Evolutionary conservation across 2,329 filamentous ascomycete species (phyloP), one percentile per base, ranked within the genome.

Genomic region (Colletotrichum melonis): DNA sequence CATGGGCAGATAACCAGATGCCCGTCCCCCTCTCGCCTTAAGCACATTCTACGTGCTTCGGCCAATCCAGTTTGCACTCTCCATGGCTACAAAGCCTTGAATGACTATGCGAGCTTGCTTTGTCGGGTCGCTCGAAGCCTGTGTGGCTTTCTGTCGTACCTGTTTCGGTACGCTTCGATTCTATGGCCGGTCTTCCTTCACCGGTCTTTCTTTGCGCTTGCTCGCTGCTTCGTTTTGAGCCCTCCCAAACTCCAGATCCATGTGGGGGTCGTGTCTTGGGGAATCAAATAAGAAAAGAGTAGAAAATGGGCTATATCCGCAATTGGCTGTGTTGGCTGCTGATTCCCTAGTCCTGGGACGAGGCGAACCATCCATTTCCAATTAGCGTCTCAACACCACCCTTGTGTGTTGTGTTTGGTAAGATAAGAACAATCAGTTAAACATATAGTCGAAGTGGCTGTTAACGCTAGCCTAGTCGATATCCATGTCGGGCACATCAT

Each of bases 401-500:
- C 38, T 57, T 32, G 55, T 22, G 42, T 57, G 35, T 22, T 57
- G 32, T 12, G 14, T 32, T 42, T 14, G 38, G 38, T 42, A 42
- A 22, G 30, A 26, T 35, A n/a, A 5, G 14, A 42, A 42, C 30
- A 7, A 22, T 54, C 22, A 19, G 12, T 22, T 35, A 55, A 32
- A n/a, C 19, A 26, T 54, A 42, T 30, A 4, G 22, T 38, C 14
- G 26, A n/a, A 5, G 32, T 42, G 24, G 19, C 32, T 28, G 16
- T 42, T 14, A 19, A 38, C 4, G 30, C 14, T 12, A 22, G 22
- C 46, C 76, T 77, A 84, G 66, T 85, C 84, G 26, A 85, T 77
- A 30, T 85, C 84, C 84, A 85, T 85, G 11, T 78, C 74, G 52
- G 80, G 78, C 72, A 84, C 82, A 30, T 78, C 81, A 54, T 83